Conservation (phyloP, 1,284 basidiomycete genomes). For the Pascua sp. region DNA sequence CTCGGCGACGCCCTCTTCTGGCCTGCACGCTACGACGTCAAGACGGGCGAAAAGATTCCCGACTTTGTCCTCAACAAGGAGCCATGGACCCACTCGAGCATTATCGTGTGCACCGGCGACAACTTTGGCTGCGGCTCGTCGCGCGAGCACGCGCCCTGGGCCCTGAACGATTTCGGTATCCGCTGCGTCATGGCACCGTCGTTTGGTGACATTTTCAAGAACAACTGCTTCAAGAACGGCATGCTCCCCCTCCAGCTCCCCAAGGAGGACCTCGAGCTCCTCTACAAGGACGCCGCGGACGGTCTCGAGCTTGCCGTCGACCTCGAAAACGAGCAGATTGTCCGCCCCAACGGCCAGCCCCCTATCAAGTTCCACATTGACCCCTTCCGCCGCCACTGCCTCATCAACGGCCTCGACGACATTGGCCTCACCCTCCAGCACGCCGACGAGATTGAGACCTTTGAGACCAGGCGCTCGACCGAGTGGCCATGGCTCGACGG, state of each 20-base stretch:
- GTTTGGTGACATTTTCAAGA: conserved; percentile 87
- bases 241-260: conserved; percentile 82
- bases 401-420: conserved; percentile 90
- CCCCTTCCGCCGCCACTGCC: conserved; percentile 82
- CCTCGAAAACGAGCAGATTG: conserved; percentile 79
- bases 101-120: conserved; percentile 80
- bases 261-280: conserved; percentile 67
- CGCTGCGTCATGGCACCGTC: conserved; percentile 87
- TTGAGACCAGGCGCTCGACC: conserved; percentile 71
- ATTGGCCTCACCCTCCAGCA: conserved; percentile 86
- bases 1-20: conserved; percentile 86
- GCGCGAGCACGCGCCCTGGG: conserved; percentile 94
- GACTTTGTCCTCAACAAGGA: conserved; percentile 85
- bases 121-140: conserved; percentile 96
- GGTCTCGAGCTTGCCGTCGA: conserved; percentile 83
- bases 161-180: conserved; percentile 93
- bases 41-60: conserved; percentile 69
- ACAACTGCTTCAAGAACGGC: conserved; percentile 84
- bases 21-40: conserved; percentile 73
- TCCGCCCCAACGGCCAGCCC: conserved; percentile 68
- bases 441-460: conserved; percentile 63
- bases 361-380: conserved; percentile 75
- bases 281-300: conserved; percentile 76
- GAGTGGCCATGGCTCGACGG: conserved; percentile 93
- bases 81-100: conserved; percentile 74